Evolutionary conservation across 2,329 filamentous ascomycete genomes (phyloP).

Genomic region (Fusarium globosum): DNA sequence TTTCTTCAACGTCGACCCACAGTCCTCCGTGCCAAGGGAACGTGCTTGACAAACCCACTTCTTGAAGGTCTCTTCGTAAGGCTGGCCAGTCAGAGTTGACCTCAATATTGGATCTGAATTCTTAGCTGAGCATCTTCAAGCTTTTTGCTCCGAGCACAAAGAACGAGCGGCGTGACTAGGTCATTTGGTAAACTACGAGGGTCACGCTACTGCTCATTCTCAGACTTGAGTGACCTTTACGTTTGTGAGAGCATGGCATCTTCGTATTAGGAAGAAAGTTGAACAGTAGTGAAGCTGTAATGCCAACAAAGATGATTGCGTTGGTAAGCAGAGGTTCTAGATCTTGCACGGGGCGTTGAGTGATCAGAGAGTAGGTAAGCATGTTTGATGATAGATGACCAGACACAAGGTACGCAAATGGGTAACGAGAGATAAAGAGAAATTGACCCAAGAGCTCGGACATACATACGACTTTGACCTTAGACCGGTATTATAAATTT

Average conservation of each 20-base stretch:
- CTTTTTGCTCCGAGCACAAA: background rate
- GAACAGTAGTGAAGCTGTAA: too few species aligned
- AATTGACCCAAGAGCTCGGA: background rate
- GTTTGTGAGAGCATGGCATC: too few species aligned
- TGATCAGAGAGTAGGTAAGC: too few species aligned
- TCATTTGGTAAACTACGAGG: too few species aligned
- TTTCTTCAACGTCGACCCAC: background rate
- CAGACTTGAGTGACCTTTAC: fast-evolving
- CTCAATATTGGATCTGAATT: background rate
- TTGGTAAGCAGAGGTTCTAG: background rate
- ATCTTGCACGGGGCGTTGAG: fast-evolving
- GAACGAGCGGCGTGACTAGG: background rate
- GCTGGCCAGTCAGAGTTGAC: background rate
- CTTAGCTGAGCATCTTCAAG: background rate
- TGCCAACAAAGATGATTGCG: too few species aligned
- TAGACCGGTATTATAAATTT: too few species aligned
- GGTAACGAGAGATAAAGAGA: background rate
- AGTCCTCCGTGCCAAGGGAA: background rate
- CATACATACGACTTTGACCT: background rate
- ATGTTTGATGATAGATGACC: background rate
- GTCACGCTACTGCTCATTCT: fast-evolving
- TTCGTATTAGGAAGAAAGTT: too few species aligned
- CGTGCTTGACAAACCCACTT: background rate
- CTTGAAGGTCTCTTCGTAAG: fast-evolving
- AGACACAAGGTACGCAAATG: background rate